These are phyloP conservation scores for Picochlorum sp. DNA, from an alignment of 139 green algal genomes.

Conservation along the genomic window DNA sequence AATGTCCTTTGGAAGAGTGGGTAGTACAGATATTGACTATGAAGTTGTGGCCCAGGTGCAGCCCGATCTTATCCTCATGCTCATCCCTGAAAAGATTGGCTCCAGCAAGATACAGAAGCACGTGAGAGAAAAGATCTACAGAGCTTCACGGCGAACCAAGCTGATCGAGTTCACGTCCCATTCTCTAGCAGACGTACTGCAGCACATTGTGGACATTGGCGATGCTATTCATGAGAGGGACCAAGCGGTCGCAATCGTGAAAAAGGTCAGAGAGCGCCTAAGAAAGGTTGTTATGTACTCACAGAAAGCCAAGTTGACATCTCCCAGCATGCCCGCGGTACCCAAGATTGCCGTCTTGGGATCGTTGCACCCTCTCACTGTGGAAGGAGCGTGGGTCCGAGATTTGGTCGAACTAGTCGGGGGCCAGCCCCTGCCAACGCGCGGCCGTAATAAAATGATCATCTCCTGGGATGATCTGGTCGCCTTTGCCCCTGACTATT, in stretches of 20 bases:
- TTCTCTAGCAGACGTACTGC: constrained; percentile 68
- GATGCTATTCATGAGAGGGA: constrained; percentile 44
- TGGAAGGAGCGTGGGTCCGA: constrained; percentile 40
- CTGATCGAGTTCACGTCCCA: background rate
- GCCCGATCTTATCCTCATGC: background rate
- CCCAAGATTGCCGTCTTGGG: constrained; percentile 58
- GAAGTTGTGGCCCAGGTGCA: constrained; percentile 3
- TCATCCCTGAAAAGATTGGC: background rate
- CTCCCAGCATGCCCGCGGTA: background rate
- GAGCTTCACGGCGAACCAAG: constrained; percentile 28
- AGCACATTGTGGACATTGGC: constrained; percentile 69
- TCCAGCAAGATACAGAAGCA: too few species aligned
- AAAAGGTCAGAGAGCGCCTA: constrained; percentile 59
- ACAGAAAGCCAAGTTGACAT: constrained; percentile 9
- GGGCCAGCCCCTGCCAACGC: constrained; percentile 13
- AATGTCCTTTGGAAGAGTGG: background rate
- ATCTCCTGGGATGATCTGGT: constrained; percentile 46
- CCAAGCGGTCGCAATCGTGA: constrained; percentile 48
- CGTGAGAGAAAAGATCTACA: background rate
- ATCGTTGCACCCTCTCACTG: constrained; percentile 31
- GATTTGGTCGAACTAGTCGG: constrained; percentile 54
- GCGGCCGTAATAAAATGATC: constrained; percentile 29
- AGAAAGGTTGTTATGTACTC: constrained; percentile 39
- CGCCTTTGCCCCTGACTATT: constrained; percentile 59
- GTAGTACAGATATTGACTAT: background rate